Evolutionary conservation across 257 asterid species (phyloP).

Genomic region (Capsicum rhomboideum): DNA sequence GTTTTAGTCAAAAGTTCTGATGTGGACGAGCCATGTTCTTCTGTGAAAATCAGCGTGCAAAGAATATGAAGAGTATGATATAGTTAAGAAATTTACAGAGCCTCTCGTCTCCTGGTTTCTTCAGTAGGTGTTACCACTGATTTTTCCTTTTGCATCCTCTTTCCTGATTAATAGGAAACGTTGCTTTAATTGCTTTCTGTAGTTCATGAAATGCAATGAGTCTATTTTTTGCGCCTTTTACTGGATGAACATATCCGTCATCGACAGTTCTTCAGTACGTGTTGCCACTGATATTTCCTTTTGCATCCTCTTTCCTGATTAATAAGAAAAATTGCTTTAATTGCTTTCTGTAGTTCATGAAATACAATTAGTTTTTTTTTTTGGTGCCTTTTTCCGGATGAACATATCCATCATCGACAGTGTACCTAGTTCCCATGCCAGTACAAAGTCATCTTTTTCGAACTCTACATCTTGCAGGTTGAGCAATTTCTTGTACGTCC

Average conservation of each 20-base stretch:
- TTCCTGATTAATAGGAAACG: not conserved
- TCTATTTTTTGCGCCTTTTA: not conserved
- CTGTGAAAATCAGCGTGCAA: not conserved
- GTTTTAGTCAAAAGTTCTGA: not conserved
- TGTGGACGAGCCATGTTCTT: not conserved
- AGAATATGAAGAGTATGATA: not conserved
- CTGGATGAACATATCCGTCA: not conserved
- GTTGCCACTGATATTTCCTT: not conserved
- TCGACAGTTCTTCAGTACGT: not conserved
- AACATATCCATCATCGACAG: not conserved
- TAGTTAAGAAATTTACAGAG: not conserved
- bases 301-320: not conserved
- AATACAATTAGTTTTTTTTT: not conserved
- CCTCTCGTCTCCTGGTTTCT: not conserved
- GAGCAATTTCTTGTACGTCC: constrained; percentile 8
- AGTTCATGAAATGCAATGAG: not conserved
- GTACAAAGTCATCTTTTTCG: not conserved
- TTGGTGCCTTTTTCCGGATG: not conserved
- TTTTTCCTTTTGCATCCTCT: not conserved
- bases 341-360: not conserved
- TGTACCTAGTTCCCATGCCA: not conserved
- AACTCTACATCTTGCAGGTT: constrained; percentile 18
- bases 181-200: not conserved
- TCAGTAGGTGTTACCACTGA: not conserved
- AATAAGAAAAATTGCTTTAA: not conserved